phyloP scores from a whole-genome alignment of 257 asterid species.

The Capsicum chinense region DNA sequence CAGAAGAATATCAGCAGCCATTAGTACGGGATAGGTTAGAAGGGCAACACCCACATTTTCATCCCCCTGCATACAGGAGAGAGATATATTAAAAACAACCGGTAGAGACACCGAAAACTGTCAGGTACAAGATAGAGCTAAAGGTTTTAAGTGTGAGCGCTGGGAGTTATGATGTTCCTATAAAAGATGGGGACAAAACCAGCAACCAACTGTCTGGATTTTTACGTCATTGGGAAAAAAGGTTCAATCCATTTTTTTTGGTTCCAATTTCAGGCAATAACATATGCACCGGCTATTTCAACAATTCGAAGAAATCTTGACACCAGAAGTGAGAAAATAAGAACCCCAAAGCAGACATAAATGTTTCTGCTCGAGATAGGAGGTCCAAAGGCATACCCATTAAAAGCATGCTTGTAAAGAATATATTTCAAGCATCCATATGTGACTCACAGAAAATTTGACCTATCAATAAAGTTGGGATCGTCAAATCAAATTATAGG shows the following conservation, averaged over 20 bases:
- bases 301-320: neutral
- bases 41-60: slow-evolving; percentile 97
- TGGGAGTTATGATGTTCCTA: neutral
- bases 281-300: slow-evolving; percentile 16
- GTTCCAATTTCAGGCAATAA: neutral
- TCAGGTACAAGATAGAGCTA: neutral
- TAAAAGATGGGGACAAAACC: slow-evolving; percentile 4
- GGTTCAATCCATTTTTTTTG: neutral
- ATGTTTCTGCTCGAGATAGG: slow-evolving; percentile 14
- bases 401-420: neutral
- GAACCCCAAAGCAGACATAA: neutral
- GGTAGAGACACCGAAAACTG: slow-evolving; percentile 5
- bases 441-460: slow-evolving; percentile 2
- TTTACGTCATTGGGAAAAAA: neutral
- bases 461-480: neutral
- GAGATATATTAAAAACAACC: neutral
- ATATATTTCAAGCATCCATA: neutral
- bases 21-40: slow-evolving; percentile 91
- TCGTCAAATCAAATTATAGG: neutral
- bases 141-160: neutral
- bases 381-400: slow-evolving; percentile 19
- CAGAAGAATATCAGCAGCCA: slow-evolving; percentile 97
- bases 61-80: slow-evolving; percentile 65
- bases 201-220: slow-evolving; percentile 16
- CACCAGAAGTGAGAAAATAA: neutral